Conservation (phyloP, 2,329 filamentous ascomycete genomes). For the Diaporthe ampelina region DNA sequence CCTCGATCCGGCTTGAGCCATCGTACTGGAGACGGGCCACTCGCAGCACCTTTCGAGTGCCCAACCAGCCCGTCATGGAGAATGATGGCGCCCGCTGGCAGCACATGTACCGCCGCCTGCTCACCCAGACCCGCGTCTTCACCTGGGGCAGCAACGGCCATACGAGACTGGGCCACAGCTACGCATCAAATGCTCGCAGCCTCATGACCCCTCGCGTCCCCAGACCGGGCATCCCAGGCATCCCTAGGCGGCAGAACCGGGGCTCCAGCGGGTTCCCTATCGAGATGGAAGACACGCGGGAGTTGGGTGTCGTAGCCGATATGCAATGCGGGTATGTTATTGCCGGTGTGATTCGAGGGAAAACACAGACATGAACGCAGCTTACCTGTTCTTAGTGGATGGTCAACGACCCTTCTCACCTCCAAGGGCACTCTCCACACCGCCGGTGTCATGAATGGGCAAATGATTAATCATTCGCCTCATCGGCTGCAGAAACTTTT, state of each 20-base stretch:
- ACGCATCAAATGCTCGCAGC: background rate
- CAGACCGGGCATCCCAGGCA: background rate
- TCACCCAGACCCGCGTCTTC: constrained; percentile 8
- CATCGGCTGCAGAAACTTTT: background rate
- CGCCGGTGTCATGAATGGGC: background rate
- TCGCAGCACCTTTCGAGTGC: constrained; percentile 27
- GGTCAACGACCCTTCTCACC: constrained; percentile 14
- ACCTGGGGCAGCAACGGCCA: constrained; percentile 26
- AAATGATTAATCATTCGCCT: background rate
- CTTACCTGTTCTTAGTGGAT: background rate
- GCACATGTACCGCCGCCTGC: constrained; percentile 23
- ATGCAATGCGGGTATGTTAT: constrained; percentile 21
- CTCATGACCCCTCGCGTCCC: background rate
- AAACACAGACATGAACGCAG: background rate
- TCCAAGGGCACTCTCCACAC: constrained; percentile 7
- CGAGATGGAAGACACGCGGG: constrained; percentile 5
- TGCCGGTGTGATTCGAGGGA: background rate
- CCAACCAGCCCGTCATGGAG: constrained; percentile 8
- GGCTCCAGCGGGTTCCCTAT: background rate
- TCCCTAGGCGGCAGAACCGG: background rate
- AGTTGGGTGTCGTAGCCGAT: background rate
- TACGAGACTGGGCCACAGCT: constrained; percentile 5
- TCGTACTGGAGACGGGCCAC: constrained; percentile 17
- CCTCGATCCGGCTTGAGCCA: constrained; percentile 11
- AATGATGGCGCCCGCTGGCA: constrained; percentile 11